Evolutionary conservation across 768 basidiomycete species (phyloP), one percentile per base, ranked within the genome.

Genomic region (Suillus spraguei): DNA sequence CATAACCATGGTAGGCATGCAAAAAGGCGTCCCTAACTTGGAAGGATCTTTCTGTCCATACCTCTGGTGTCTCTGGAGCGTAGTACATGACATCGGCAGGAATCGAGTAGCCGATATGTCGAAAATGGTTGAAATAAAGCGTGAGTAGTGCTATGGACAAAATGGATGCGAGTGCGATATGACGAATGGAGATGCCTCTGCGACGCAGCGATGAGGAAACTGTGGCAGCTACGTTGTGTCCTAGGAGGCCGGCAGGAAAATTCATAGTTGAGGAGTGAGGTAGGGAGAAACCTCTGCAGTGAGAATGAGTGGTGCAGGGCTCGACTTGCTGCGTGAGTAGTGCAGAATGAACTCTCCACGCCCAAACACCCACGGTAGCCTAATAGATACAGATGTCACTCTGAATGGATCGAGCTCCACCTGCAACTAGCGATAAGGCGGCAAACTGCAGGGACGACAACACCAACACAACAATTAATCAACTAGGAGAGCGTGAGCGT

Each of bases 1-100:
- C 83, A 68, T 92, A 92, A 10, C 85, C 87, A 33, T 78, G 76
- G 67, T 92, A 92, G 0, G 89, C 89, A 72, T 90, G 87, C 59
- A 80, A 59, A 72, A 90, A 91, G 0, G 89, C 87, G 11, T 76
- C 62, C 70, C 83, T 87, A 35, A 92, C 89, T 60, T 81, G 77
- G 7, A 76, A 73, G 0, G 89, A 87, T 38, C 85, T 77, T 14
- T 76, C 73, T 17, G 77, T 75, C 88, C 89, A 90, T 2, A 76
- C 70, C 5, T 73, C 66, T 0, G 78, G 70, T 8, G 80, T 70
- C 16, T 71, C 75, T 4, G 65, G 44, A 1, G 67, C 62, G 71
- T 73, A 74, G 32, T 65, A 60, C 9, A 66, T 59, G 56, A 60
- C 47, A 60, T 72, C 74, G 53, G 50, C 63, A 5, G 47, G 62